Percentiles rank a stretch among this genome's conserved stretches.
phyloP scores from a whole-genome alignment of 768 basidiomycete species.

The Crucibulum laeve region DNA sequence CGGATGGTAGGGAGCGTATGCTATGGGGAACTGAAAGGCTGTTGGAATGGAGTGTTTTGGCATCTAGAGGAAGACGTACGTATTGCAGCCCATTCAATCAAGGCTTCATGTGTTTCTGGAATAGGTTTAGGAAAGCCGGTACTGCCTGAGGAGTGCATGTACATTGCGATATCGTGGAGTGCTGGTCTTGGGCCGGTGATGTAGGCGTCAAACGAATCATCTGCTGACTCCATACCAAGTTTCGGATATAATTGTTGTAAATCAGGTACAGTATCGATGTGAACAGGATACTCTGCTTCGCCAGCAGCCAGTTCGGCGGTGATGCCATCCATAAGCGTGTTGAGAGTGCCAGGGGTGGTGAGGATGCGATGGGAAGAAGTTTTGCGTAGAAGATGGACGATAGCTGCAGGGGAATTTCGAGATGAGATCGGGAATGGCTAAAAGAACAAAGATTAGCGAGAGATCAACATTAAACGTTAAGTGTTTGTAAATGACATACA shows the following conservation, averaged over 20 bases:
- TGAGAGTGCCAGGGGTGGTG: conserved; percentile 21
- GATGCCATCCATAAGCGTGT: conserved; percentile 22
- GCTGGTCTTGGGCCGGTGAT: conserved; percentile 9
- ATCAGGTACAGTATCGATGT: conserved; percentile 26
- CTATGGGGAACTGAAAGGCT: not conserved
- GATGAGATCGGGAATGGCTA: conserved; percentile 39
- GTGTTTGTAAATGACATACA: conserved; percentile 17
- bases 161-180: conserved; percentile 23
- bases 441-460: not conserved
- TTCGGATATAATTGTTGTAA: conserved; percentile 33
- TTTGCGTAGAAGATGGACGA: conserved; percentile 29
- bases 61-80: not conserved
- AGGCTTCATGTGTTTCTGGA: conserved; percentile 22
- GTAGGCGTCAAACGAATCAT: conserved; percentile 25
- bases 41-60: not conserved
- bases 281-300: conserved; percentile 15
- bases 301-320: conserved; percentile 11
- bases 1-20: not conserved
- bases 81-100: conserved; percentile 23
- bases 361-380: conserved; percentile 27
- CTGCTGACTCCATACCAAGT: conserved; percentile 25
- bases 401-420: conserved; percentile 29
- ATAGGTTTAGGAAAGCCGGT: conserved; percentile 43
- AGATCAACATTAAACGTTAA: not conserved
- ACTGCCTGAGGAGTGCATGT: conserved; percentile 47